phyloP scores from a whole-genome alignment of 768 basidiomycete genomes.

The Psilocybe cubensis region DNA sequence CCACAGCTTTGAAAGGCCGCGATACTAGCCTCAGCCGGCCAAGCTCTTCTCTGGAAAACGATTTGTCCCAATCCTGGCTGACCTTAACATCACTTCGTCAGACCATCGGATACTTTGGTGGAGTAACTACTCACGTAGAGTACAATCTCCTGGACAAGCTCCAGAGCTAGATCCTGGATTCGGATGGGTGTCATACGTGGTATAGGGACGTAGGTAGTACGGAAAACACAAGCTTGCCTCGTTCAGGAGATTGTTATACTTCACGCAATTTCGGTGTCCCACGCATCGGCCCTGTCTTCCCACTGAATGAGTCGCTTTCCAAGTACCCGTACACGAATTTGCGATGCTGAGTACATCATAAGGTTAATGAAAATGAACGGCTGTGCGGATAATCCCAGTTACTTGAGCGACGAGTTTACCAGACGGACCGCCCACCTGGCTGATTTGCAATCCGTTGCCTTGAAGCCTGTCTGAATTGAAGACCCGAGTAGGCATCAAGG shows the following conservation, averaged over 20 bases:
- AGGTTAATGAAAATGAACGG: background rate
- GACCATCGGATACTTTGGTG: background rate
- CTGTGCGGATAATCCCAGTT: background rate
- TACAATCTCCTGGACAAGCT: slow-evolving; percentile 13
- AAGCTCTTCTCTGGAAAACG: background rate
- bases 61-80: background rate
- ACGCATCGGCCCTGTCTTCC: background rate
- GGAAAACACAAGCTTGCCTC: background rate
- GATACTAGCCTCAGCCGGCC: slow-evolving; percentile 4
- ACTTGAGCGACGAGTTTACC: background rate
- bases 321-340: too few relatives aligned
- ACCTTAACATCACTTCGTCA: background rate
- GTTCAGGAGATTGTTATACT: background rate
- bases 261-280: background rate
- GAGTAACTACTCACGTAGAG: slow-evolving; percentile 3
- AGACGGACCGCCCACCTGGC: background rate
- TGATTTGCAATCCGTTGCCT: background rate
- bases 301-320: background rate
- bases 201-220: background rate
- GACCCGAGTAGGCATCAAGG: background rate
- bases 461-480: background rate
- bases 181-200: slow-evolving; percentile 1
- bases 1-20: slow-evolving; percentile 1
- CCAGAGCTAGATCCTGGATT: slow-evolving; percentile 8
- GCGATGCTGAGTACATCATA: background rate